Conservation (phyloP, 768 basidiomycete species). For the Mycena olivaceomarginata region DNA sequence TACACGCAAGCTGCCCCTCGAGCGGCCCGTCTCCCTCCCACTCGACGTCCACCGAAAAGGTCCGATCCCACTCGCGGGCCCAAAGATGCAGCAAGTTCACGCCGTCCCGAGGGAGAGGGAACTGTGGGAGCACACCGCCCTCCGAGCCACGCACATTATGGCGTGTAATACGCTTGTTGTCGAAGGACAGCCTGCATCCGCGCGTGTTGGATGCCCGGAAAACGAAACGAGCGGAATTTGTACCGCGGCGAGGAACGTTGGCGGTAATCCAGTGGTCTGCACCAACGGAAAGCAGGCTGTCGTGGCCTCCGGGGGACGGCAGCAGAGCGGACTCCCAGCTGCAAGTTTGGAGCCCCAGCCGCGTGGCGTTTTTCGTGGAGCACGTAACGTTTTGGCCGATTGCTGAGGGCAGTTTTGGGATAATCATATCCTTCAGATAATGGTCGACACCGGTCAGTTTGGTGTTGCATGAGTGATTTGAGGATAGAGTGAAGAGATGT, state of each 20-base stretch:
- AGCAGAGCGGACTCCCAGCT: conserved; percentile 61
- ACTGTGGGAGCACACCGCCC: conserved; percentile 62
- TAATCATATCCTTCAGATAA: conserved; percentile 64
- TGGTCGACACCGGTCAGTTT: conserved; percentile 64
- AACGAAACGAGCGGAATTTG: conserved; percentile 66
- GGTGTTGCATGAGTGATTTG: conserved; percentile 60
- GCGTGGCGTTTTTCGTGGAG: conserved; percentile 35
- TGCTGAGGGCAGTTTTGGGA: conserved; percentile 73
- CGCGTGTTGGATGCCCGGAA: conserved; percentile 78
- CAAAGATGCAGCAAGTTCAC: conserved; percentile 70
- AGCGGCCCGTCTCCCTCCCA: conserved; percentile 58
- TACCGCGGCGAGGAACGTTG: conserved; percentile 61
- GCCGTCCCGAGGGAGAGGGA: conserved; percentile 49
- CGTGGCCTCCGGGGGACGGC: conserved; percentile 60
- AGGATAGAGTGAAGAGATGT: conserved; percentile 48
- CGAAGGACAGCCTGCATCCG: conserved; percentile 77
- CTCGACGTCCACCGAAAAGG: conserved; percentile 71
- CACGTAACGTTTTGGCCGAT: conserved; percentile 59
- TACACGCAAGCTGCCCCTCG: conserved; percentile 73
- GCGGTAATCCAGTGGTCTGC: conserved; percentile 65
- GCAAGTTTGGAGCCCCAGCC: conserved; percentile 64
- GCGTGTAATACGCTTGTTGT: conserved; percentile 62
- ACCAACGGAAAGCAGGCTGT: not conserved
- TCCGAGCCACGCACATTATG: conserved; percentile 62
- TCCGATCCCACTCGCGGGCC: conserved; percentile 76